Percentiles rank a stretch among this genome's conserved stretches.
Conservation (phyloP, 768 basidiomycete species). For the Ramaria rubella region DNA sequence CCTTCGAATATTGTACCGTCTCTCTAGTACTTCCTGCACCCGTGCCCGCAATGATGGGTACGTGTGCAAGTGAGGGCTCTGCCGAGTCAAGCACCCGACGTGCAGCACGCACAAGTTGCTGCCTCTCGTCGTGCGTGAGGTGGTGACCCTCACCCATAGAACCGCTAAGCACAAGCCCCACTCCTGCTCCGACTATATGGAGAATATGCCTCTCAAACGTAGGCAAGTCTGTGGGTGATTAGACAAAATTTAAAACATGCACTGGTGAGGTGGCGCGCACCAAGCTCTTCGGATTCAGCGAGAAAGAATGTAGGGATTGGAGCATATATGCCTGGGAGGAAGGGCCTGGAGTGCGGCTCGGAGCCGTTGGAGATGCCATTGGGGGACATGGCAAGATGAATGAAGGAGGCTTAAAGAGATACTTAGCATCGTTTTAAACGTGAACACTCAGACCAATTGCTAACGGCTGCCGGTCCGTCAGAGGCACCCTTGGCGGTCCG, state of each 20-base stretch:
- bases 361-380: constrained; percentile 2
- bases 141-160: constrained; percentile 87
- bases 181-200: constrained; percentile 57
- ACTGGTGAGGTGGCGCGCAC: constrained; percentile 35
- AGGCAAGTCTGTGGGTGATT: constrained; percentile 44
- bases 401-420: background rate
- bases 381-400: background rate
- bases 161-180: constrained; percentile 66
- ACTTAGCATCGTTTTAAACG: no score
- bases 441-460: no score
- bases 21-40: constrained; percentile 80
- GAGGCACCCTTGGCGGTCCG: no score
- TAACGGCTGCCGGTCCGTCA: no score
- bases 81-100: constrained; percentile 66
- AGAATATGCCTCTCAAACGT: constrained; percentile 64
- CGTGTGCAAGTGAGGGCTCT: constrained; percentile 36
- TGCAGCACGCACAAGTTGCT: constrained; percentile 54
- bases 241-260: background rate
- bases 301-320: constrained; percentile 86
- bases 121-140: constrained; percentile 59
- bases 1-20: constrained; percentile 64
- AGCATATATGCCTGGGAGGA: constrained; percentile 73
- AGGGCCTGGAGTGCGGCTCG: constrained; percentile 36
- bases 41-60: constrained; percentile 77
- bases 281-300: constrained; percentile 70